Base-by-base conservation (phyloP, 306 rosid genomes). In the Prunus armeniaca region DNA sequence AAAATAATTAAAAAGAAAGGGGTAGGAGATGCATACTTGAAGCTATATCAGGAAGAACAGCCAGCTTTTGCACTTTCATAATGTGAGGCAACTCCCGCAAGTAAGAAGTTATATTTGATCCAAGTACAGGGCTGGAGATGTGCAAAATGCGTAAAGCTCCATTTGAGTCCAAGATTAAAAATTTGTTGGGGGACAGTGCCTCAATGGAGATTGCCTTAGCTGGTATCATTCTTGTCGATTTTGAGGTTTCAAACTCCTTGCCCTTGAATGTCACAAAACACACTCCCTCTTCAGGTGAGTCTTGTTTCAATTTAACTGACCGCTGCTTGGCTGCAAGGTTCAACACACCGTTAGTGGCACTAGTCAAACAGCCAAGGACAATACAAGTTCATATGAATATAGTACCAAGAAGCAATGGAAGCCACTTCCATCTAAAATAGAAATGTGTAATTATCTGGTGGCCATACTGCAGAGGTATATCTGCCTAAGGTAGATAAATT, bases 111-210 rank as follows among this genome's bases (percentile, higher is more conserved):
- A 84, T 75, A 71, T 89, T 86, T 19, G 80, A 78, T 83, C 97
- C 96, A 65, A 76, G 46, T 68, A 83, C 82, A 69, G 89, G 81
- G 79, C 72, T 81, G 71, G 84, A 85, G 72, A 89, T 77, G 84
- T 80, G 82, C 83, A 94, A 84, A 71, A 87, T 70, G 80, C 88
- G 93, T 79, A 92, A 78, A 61, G 85, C 87, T 82, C 98, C 98
- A 76, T 66, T 86, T 7, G 98, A 91, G 78, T 90, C 97, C 85
- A 92, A 80, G 76, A 90, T 81, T 74, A 92, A 52, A 80, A 86
- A 86, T 82, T 80, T 87, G 75, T 78, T 86, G 57, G 84, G 88
- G 69, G 96, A 92, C 73, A 92, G 68, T 55, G 93, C 90, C 67
- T 92, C 91, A 89, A 92, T 83, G 67, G 96, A 89, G 82, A 89